A percentile compares a stretch with the other conserved stretches of the same genome.
Evolutionary conservation across 208 protist genomes (phyloP).

Genomic region (Novymonas esmeraldas): DNA sequence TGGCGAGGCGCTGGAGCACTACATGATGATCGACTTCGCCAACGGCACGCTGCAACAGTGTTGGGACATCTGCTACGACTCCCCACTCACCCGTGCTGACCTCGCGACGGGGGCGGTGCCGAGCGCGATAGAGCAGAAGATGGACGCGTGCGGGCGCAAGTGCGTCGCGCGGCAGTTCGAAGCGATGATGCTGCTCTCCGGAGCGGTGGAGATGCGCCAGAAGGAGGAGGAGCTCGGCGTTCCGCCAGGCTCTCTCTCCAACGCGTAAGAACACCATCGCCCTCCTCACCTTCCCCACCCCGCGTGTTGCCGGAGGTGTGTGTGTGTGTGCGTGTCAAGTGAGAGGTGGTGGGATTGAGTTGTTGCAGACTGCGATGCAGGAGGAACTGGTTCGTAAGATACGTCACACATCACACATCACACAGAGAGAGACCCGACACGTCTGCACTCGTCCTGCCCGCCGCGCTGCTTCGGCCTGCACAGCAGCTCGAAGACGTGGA

Average conservation of each 20-base stretch:
- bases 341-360: background rate
- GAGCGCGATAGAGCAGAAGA: constrained; percentile 64
- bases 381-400: too few species aligned
- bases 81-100: constrained; percentile 66
- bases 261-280: background rate
- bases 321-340: background rate
- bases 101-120: constrained; percentile 46
- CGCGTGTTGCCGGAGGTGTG: background rate
- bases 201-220: constrained; percentile 51
- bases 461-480: too few species aligned
- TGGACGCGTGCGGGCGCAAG: constrained; percentile 88
- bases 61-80: constrained; percentile 90
- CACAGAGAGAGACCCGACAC: too few species aligned
- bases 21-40: constrained; percentile 70
- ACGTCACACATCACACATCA: too few species aligned
- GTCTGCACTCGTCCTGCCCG: too few species aligned
- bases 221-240: constrained; percentile 38
- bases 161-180: constrained; percentile 89
- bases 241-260: constrained; percentile 27
- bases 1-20: constrained; percentile 74
- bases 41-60: constrained; percentile 75
- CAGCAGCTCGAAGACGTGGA: too few species aligned
- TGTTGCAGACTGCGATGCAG: too few species aligned
- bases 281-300: too few species aligned
- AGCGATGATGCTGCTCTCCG: constrained; percentile 80